Base-by-base conservation (phyloP, 331 rosid species). In the Rhamnella rubrinervis region DNA sequence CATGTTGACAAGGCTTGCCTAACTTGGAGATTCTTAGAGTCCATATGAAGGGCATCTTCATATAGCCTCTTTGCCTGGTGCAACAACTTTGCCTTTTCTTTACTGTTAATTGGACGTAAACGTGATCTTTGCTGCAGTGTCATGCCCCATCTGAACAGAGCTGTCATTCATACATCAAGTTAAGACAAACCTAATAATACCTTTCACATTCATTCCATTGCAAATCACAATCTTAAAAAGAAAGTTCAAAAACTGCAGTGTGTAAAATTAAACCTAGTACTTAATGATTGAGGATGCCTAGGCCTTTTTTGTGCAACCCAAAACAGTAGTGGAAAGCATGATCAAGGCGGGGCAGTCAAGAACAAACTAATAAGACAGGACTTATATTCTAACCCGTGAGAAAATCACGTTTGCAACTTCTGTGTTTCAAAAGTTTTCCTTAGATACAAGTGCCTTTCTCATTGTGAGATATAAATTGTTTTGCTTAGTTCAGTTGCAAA, bases 41-140 rank as follows among this genome's bases (percentile, higher is more conserved):
- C 89, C 90, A 93, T 83, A 72, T 77, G 28, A 39, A 93, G 87
- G 15, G 88, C 93, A 73, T 93, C 98, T 81, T 91, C 90, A 62
- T 84, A 93, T 49, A 91, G 84, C 75, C 95, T 84, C 87, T 83
- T 91, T 37, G 97, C 97, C 59, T 91, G 97, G 19, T 77, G 85
- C 62, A 91, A 86, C 73, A 93, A 83, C 82, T 91, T 93, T 71
- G 81, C 74, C 77, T 91, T 93, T 82, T 93, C 96, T 82, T 83
- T 91, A 49, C 97, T 89, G 40, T 87, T 89, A 41, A 83, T 71
- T 8, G 96, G 95, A 73, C 97, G 78, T 73, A 91, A 80, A 55
- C 83, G 95, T 13, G 97, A 91, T 79, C 98, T 80, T 80, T 87
- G 96, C 80, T 93, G 98, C 77, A 91, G 85, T 62, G 92, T 79